Evolutionary conservation across 2,329 filamentous ascomycete genomes (phyloP).

Genomic region (Sclerotinia glacialis): DNA sequence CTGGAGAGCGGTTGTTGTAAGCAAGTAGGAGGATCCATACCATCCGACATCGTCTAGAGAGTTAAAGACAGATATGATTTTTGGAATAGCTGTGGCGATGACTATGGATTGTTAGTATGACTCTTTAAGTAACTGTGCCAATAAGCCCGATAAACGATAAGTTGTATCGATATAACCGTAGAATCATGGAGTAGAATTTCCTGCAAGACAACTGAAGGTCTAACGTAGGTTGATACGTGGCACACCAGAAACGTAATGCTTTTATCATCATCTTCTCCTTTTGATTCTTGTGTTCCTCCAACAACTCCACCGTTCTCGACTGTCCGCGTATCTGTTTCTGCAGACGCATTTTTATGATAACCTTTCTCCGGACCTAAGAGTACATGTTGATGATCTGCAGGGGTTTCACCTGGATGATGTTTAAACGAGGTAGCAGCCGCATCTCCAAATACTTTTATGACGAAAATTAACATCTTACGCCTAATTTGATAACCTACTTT

Average conservation of each 20-base stretch:
- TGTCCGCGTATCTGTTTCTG: background rate
- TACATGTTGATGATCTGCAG: background rate
- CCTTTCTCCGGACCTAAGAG: background rate
- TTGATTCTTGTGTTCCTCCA: conserved; percentile 15
- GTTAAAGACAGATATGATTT: conserved; percentile 44
- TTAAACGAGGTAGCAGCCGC: conserved; percentile 2
- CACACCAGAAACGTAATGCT: conserved; percentile 34
- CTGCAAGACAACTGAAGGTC: background rate
- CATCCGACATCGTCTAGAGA: conserved; percentile 43
- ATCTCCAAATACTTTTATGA: background rate
- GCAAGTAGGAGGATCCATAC: conserved; percentile 42
- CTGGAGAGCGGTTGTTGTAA: conserved; percentile 41
- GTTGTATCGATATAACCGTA: no score
- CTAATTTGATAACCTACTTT: background rate
- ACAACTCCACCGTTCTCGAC: conserved; percentile 2
- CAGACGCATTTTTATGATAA: conserved; percentile 10
- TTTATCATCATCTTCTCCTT: conserved; percentile 29
- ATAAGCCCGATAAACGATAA: background rate
- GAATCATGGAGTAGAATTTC: background rate
- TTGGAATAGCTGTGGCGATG: conserved; percentile 43
- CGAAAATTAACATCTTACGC: background rate
- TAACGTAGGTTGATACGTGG: conserved; percentile 17
- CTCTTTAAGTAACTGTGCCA: background rate
- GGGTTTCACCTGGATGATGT: background rate
- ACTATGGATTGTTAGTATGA: conserved; percentile 10